Base-by-base conservation (phyloP, 495 filamentous ascomycete species). In the Talaromyces liani region DNA sequence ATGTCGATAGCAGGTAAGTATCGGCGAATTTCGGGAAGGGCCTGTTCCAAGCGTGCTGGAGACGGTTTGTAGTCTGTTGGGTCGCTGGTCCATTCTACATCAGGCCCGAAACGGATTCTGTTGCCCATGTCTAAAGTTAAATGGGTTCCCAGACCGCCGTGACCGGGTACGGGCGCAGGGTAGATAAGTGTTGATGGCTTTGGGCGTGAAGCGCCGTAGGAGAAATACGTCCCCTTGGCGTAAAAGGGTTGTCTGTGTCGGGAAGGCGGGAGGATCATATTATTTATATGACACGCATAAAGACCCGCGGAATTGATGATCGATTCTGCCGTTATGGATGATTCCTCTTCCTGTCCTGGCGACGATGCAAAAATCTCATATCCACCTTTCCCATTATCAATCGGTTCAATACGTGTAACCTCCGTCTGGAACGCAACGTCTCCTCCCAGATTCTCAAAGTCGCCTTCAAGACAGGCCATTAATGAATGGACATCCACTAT, bases 141-240 rank as follows among this genome's bases (percentile, higher is more conserved):
- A 75, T 98, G 94, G 1, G 94, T 97, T 49, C 94, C 94, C 8
- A 98, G 80, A 0, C 94, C 94, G 53, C 84, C 93, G 45, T 86
- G 82, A 12, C 93, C 92, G 0, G 90, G 88, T 8, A 88, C 72
- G 0, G 92, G 91, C 0, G 87, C 91, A 2, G 94, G 94, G 70
- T 98, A 98, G 22, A 98, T 76, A 3, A 98, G 84, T 1, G 89
- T 93, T 7, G 72, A 76, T 2, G 95, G 88, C 14, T 77, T 79
- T 5, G 91, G 93, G 0, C 65, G 67, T 3, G 87, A 83, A 0
- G 85, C 75, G 2, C 81, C 73, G 76, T 97, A 97, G 34, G 90
- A 91, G 77, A 93, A 97, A 77, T 98, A 98, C 10, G 91, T 92
- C 0, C 94, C 94, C 77, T 98, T 98, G 29, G 93, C 94, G 75